These are phyloP conservation scores for Myrica gale DNA, from an alignment of 306 rosid genomes.

Conservation along the genomic window DNA sequence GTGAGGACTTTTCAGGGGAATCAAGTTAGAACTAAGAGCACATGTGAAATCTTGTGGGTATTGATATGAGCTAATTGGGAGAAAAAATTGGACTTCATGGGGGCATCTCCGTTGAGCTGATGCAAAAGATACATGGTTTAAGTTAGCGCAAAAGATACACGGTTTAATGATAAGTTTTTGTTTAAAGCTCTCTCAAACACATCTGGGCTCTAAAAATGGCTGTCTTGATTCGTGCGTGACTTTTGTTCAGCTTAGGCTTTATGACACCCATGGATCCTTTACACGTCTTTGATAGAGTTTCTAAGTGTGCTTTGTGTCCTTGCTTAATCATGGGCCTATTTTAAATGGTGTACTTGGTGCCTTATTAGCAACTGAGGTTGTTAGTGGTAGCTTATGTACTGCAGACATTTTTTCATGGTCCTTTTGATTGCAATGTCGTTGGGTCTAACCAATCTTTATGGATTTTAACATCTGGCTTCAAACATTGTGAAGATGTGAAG, in stretches of 20 bases:
- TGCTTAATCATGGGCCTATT: neutral
- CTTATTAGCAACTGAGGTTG: neutral
- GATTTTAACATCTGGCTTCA: conserved; percentile 2
- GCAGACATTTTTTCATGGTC: neutral
- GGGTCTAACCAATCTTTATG: neutral
- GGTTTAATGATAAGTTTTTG: no score
- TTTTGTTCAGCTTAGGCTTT: neutral
- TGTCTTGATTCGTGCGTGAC: neutral
- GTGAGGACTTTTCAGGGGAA: neutral
- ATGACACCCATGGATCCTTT: neutral
- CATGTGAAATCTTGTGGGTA: no score
- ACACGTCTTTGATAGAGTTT: neutral
- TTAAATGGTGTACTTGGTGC: neutral
- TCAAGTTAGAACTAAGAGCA: no score
- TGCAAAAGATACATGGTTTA: neutral
- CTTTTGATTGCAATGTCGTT: neutral
- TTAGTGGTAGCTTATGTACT: neutral
- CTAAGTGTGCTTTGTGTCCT: neutral
- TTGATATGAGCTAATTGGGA: no score
- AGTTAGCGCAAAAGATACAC: no score
- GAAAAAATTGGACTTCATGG: no score
- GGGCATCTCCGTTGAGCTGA: neutral
- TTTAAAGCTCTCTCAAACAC: neutral
- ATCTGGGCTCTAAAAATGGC: neutral
- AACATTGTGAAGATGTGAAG: neutral